phyloP scores from a whole-genome alignment of 192 early-diverging fungal species.

The Coemansia sp. region DNA sequence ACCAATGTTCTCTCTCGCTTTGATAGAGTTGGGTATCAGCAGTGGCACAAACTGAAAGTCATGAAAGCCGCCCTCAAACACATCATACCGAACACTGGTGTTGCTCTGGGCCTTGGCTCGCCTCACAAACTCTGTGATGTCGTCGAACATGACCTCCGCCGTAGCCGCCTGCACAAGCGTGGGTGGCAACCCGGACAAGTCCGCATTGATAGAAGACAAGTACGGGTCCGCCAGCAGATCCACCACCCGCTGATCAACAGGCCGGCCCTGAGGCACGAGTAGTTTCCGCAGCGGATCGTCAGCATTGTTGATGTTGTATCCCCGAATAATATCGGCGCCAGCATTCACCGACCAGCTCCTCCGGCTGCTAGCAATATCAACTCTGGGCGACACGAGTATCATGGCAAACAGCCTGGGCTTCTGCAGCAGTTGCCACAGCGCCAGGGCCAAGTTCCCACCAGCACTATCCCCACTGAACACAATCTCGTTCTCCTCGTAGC shows the following conservation, averaged over 20 bases:
- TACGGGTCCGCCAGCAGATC: conserved; percentile 24
- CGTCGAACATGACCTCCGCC: conserved; percentile 39
- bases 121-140: conserved; percentile 38
- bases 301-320: neutral
- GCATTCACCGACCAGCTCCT: conserved; percentile 19
- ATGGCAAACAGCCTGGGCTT: neutral
- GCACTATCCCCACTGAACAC: conserved; percentile 48
- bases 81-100: neutral
- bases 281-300: conserved; percentile 2
- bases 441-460: conserved; percentile 45
- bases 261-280: conserved; percentile 4
- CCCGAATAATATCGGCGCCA: conserved; percentile 11
- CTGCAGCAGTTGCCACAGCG: conserved; percentile 30
- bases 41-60: conserved; percentile 29
- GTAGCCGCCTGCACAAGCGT: conserved; percentile 39
- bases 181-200: conserved; percentile 21
- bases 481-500: conserved; percentile 14
- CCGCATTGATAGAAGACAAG: conserved; percentile 31
- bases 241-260: neutral
- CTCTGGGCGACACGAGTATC: conserved; percentile 37
- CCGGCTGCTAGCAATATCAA: conserved; percentile 23
- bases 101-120: neutral
- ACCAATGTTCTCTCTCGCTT: conserved; percentile 14
- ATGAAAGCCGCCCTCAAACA: conserved; percentile 33
- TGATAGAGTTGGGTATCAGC: neutral